These are phyloP conservation scores for Primulina huaijiensis DNA, from an alignment of 257 asterid genomes.

Conservation along the genomic window DNA sequence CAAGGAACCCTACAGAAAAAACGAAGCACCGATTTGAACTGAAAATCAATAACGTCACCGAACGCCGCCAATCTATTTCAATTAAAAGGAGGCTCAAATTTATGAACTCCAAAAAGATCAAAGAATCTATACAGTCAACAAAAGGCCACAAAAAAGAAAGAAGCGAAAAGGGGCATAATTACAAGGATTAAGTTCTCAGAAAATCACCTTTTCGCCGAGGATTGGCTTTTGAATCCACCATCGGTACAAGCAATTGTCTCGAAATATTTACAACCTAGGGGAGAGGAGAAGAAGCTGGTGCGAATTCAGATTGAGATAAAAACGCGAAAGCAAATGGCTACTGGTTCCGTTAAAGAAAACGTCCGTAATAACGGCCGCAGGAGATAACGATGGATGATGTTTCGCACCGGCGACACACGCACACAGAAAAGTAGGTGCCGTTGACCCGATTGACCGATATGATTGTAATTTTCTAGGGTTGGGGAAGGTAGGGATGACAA, in stretches of 20 bases:
- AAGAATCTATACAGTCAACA: conserved; percentile 18
- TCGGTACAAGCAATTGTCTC: conserved; percentile 34
- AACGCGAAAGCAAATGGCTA: conserved; percentile 30
- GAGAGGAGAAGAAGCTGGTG: not conserved
- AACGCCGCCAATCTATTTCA: conserved; percentile 14
- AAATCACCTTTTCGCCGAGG: conserved; percentile 24
- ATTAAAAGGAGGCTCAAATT: conserved; percentile 21
- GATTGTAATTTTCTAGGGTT: no score
- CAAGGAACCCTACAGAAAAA: conserved; percentile 19
- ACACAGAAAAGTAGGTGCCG: no score
- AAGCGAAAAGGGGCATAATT: not conserved
- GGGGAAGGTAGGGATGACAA: no score
- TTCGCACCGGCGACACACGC: no score
- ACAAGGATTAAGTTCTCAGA: conserved; percentile 1
- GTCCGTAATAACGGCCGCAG: conserved; percentile 21
- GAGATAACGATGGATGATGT: no score
- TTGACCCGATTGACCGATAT: no score
- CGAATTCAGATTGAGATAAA: conserved; percentile 20
- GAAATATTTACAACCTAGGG: conserved; percentile 20
- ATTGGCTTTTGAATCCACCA: conserved; percentile 22
- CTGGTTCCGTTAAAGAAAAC: conserved; percentile 33
- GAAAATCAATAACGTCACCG: conserved; percentile 14
- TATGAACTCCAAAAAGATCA: conserved; percentile 9
- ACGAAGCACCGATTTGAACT: conserved; percentile 21
- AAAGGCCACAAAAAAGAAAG: not conserved